Evolutionary conservation across 441 rosid species (phyloP), one percentile per base, ranked within the genome.

Genomic region (Pelargonium fulgidum): DNA sequence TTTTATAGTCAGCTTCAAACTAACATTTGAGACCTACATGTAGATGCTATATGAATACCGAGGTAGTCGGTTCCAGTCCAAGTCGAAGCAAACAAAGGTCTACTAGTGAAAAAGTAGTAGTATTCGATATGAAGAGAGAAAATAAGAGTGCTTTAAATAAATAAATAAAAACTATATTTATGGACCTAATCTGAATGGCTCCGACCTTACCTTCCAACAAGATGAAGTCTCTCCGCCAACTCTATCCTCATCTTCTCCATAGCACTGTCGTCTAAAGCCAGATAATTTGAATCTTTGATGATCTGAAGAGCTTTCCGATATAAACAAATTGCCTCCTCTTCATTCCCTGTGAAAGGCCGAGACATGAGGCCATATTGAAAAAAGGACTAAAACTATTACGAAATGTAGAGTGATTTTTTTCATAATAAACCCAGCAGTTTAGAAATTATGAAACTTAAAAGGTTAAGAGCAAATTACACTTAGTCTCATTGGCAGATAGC

Each of bases 201-300:
- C 47, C 0, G 44, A 29, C 26, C 62, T 67, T 80, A 89, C 98
- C 97, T 90, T 74, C 92, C 98, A 3, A 85, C 93, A 68, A 76
- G 81, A 80, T 90, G 96, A 77, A 90, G 97, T 71, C 89, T 64
- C 77, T 90, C 98, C 19, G 92, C 97, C 80, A 93, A 84, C 78
- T 93, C 96, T 81, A 86, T 84, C 78, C 89, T 87, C 89, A 92
- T 81, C 76, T 82, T 87, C 83, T 84, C 96, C 84, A 90, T 75
- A 66, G 85, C 24, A 66, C 74, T 58, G 66, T 90, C 85, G 75
- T 89, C 96, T 62, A 83, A 45, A 48, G 84, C 78, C 85, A 82
- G 66, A 73, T 81, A 82, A 72, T 83, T 83, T 69, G 93, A 81
- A 72, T 80, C 87, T 77, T 85, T 86, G 71, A 93, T 83, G 45